Evolutionary conservation across 495 filamentous ascomycete species (phyloP), one percentile per base, ranked within the genome.

Genomic region (Penicillium mononematosum): DNA sequence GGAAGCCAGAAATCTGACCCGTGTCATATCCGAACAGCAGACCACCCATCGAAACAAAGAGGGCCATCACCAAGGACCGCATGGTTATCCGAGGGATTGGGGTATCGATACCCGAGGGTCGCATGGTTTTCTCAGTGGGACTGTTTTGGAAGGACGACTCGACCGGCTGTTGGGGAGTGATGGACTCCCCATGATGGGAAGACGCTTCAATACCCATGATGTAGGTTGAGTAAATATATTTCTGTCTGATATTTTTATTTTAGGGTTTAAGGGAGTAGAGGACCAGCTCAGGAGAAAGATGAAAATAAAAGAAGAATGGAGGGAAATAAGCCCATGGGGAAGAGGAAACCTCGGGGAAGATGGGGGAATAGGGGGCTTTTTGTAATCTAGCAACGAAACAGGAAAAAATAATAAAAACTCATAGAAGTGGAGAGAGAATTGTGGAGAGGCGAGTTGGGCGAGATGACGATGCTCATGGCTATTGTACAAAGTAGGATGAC

Each of bases 41-140:
- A 53, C 87, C 87, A 54, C 87, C 87, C 76, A 90, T 85, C 3
- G 87, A 83, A 25, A 83, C 80, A 49, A 83, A 75, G 8, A 81
- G 60, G 12, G 74, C 78, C 78, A 84, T 81, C 45, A 75, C 51
- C n/a, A 80, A 61, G 39, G 78, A 73, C 11, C 74, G 71, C 24
- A 72, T 39, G 6, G 79, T 83, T 16, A 83, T 49, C 14, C 68
- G 65, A 8, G 70, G 75, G 16, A 80, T 63, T 0, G 75, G 72
- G 4, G 73, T 73, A 51, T 80, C 71, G 25, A 77, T 63, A 1
- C 67, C 68, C 3, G 38, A 58, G 11, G 58, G 60, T 5, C 60
- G 58, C 53, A 58, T 50, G 5, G 70, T 68, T 56, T 72, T 70
- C 20, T 68, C 56, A 3, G 50, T 50, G 4, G 67, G 51, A 19